Base-by-base conservation (phyloP, 2,329 filamentous ascomycete species). In the Pseudogymnoascus sp. region DNA sequence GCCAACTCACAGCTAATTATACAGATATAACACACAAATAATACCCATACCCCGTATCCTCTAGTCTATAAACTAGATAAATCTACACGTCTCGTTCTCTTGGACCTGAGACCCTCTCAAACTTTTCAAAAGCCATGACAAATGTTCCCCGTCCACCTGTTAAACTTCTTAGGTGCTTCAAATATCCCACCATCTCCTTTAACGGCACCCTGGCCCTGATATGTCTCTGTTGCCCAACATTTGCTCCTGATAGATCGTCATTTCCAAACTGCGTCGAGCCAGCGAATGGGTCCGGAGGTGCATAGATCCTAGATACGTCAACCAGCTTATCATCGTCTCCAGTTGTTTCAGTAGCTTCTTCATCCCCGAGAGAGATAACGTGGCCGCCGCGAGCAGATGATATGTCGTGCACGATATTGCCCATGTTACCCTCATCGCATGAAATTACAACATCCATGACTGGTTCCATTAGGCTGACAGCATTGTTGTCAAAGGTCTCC, bases 171-270 rank as follows among this genome's bases (percentile, higher is more conserved):
- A 99, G 77, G 73, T 96, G 90, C 74, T 91, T 91, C 69, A 97
- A 80, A 75, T 97, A 99, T 44, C 93, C 90, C 36, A 97, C 87
- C 91, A 97, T 97, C 76, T 97, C 93, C 77, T 95, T 96, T 70
- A 97, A 80, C 33, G 95, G 95, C 28, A 97, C 93, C 70, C 90
- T 86, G 21, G 93, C 95, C 10, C 88, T 87, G 68, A 99, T 91
- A 60, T 88, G 81, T 63, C 82, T 75, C 64, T 85, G 83, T 33
- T 81, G 75, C 3, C 72, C 71, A 35, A 71, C 11, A 57, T 57
- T 57, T 57, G 50, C 28, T 33, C 28, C 50, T 15, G 50, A 33
- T 35, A 57, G 28, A 15, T 35, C n/a, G n/a, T 33, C 17, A 7
- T 33, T 35, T 57, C 28, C 50, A 57, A 57, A 57, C 50, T 35